Evolutionary conservation across 2,329 filamentous ascomycete genomes (phyloP), one percentile per base, ranked within the genome.

Genomic region (Penicillium rolfsii): DNA sequence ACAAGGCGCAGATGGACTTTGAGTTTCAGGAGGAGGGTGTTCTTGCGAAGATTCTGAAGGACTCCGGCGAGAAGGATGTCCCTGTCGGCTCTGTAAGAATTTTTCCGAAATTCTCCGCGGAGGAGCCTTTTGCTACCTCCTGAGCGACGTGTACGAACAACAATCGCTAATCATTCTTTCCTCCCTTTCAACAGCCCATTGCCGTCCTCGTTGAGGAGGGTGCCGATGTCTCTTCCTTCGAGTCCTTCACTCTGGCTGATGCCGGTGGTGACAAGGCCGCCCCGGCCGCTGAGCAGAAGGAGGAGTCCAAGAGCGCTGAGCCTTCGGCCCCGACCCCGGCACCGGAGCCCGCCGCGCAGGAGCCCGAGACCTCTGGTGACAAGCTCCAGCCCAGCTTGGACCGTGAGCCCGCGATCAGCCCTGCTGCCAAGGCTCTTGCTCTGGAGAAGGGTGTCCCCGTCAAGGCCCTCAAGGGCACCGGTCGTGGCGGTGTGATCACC

Each of bases 1-100:
- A 99, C 82, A 99, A 99, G 86, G 95, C 95, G 67, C 95, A 98
- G 84, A 99, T 99, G 95, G 95, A 99, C 84, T 98, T 99, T 78
- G 95, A 99, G 81, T 98, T 96, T 82, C 95, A 99, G 81, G 95
- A 99, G 75, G 95, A 98, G 77, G 95, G 94, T 83, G 86, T 96
- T 63, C 85, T 99, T 70, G 94, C 95, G 73, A 97, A 97, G 86
- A 86, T 98, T 66, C 84, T 99, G 74, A 95, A 93, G 83, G 91
- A 97, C 49, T 89, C 90, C 62, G 96, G 96, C 68, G 90, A 89
- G 80, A 99, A 98, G 85, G 95, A 99, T 77, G 83, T 99, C 64
- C 79, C 94, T 33, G 93, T 99, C 72, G 95, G 95, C 78, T 95
- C 90, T 80, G 95, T 99, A 87, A 83, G 92, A 87, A 56, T 71